Evolutionary conservation across 257 asterid species (phyloP), one percentile per base, ranked within the genome.

Genomic region (Scutellaria barbata): DNA sequence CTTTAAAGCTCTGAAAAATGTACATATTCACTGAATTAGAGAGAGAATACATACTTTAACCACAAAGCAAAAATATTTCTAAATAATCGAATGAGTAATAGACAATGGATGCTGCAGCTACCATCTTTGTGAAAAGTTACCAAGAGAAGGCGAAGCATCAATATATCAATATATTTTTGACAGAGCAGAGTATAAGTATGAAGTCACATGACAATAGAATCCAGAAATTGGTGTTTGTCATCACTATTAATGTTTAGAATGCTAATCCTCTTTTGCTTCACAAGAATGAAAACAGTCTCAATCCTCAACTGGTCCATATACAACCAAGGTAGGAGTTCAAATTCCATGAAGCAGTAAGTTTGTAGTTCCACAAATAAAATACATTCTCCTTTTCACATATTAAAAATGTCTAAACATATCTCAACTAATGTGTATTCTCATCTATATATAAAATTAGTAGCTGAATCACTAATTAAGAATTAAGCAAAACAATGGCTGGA

Each of bases 1-100:
- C 87, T 86, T 86, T 69, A 94, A 68, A 14, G 90, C 88, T 82
- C 98, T 94, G 87, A 69, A 78, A 80, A 76, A 57, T 68, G 58
- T 46, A 68, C 74, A 76, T 22, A 55, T 53, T 66, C 41, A 55
- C 70, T 57, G 77, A 47, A 68, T 78, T 72, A 78, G 76, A 52
- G 53, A 69, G 71, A 37, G 22, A 61, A 71, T 42, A 30, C 39
- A 64, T 14, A 35, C 17, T 61, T 37, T 37, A 22, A 73, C 16
- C 59, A 73, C 46, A 2, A 7, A 53, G n/a, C n/a, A 39, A 14
- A 39, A 6, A 5, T 20, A n/a, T 8, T 45, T 46, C 7, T 12
- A 18, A 55, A 41, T 7, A 22, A 33, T 10, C 8, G 17, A 46
- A 18, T 35, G 14, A 71, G 60, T 35, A 72, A 41, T n/a, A 60